Evolutionary conservation across 208 protist genomes (phyloP).

Genomic region (Lotmaria passim): DNA sequence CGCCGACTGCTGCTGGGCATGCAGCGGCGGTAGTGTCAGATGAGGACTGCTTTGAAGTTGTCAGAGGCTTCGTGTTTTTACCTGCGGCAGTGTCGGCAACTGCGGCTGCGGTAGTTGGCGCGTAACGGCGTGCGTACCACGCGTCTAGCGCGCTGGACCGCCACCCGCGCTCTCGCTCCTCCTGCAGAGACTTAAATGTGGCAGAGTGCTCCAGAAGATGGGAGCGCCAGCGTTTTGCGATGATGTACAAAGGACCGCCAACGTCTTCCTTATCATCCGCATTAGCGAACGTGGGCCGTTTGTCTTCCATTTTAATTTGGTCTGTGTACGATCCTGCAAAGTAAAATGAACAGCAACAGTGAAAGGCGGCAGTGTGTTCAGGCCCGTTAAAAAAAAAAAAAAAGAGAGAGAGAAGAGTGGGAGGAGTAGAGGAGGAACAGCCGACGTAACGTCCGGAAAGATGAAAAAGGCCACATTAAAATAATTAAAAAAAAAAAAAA

Average conservation of each 20-base stretch:
- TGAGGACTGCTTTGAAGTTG: neutral
- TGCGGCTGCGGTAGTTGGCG: neutral
- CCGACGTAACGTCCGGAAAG: neutral
- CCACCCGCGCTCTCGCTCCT: constrained; percentile 68
- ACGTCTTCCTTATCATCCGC: neutral
- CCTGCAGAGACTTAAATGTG: constrained; percentile 49
- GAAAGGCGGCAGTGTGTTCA: too few relatives aligned
- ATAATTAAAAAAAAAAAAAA: neutral
- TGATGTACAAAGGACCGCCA: constrained; percentile 7
- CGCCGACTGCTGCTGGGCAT: constrained; percentile 3
- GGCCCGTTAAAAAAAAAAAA: constrained; percentile 20
- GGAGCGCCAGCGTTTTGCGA: constrained; percentile 37
- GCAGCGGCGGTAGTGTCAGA: too few relatives aligned
- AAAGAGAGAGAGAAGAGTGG: too few relatives aligned
- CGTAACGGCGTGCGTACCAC: constrained; percentile 58
- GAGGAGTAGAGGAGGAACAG: too few relatives aligned
- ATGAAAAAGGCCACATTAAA: neutral
- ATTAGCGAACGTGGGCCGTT: neutral
- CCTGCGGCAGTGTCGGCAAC: too few relatives aligned
- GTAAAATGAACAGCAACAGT: neutral
- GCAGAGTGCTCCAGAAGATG: constrained; percentile 41
- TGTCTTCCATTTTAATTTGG: neutral
- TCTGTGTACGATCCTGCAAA: neutral
- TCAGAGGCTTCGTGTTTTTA: neutral
- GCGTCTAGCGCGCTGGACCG: constrained; percentile 54